Conservation (phyloP, 306 rosid genomes). For the Abrus pulchellus region DNA sequence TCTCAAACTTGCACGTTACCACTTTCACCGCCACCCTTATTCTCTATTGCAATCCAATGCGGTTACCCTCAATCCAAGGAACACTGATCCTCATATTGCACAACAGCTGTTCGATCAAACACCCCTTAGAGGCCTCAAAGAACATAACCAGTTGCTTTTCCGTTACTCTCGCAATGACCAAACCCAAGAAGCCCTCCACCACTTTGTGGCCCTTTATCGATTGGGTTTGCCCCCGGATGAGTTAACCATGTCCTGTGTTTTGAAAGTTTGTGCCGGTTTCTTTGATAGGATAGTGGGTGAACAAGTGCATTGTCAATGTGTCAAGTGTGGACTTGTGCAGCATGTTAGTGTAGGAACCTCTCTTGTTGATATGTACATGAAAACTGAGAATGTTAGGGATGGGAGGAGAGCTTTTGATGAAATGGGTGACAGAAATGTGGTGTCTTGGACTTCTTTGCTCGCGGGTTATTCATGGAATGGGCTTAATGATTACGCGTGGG, state of each 20-base stretch:
- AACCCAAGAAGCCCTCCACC: constrained; percentile 59
- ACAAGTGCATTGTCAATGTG: constrained; percentile 74
- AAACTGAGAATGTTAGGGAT: constrained; percentile 60
- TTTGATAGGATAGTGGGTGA: constrained; percentile 65
- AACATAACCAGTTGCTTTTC: constrained; percentile 62
- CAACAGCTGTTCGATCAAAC: constrained; percentile 68
- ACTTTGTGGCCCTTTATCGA: constrained; percentile 54
- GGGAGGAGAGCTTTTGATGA: constrained; percentile 81
- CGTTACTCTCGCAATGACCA: constrained; percentile 56
- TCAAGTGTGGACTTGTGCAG: constrained; percentile 66
- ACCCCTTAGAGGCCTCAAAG: constrained; percentile 53
- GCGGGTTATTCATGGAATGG: constrained; percentile 71
- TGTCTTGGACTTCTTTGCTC: constrained; percentile 84
- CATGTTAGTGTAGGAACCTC: constrained; percentile 82
- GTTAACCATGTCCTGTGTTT: constrained; percentile 63
- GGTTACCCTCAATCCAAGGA: neutral
- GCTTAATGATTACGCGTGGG: constrained; percentile 51
- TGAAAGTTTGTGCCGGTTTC: constrained; percentile 67
- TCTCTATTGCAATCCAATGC: constrained; percentile 9
- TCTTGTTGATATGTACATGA: constrained; percentile 90
- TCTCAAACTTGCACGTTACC: constrained; percentile 36
- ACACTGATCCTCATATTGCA: constrained; percentile 23
- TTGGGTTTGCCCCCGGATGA: constrained; percentile 55
- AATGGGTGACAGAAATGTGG: constrained; percentile 76
- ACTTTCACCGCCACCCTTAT: constrained; percentile 3